Conservation (phyloP, 1,284 basidiomycete species). For the Athelia psychrophila region DNA sequence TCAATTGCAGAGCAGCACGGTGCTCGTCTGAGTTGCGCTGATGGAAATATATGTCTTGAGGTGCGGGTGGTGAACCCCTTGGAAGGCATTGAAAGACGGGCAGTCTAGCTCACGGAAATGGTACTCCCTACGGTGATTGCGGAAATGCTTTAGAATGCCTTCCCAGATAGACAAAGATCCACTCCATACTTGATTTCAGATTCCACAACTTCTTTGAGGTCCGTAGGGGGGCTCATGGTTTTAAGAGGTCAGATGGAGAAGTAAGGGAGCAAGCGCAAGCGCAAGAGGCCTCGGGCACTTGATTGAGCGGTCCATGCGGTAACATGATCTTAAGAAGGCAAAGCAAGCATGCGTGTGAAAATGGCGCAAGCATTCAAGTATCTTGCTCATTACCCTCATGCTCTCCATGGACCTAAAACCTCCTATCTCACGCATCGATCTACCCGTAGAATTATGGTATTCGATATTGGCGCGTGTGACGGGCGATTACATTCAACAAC, state of each 20-base stretch:
- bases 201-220: slow-evolving; percentile 58
- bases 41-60: slow-evolving; percentile 72
- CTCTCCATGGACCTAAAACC: no score
- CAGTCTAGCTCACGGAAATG: slow-evolving; percentile 59
- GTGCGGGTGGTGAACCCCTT: background rate
- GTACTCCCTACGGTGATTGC: slow-evolving; percentile 58
- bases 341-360: no score
- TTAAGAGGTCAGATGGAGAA: background rate
- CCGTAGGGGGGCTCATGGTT: slow-evolving; percentile 36
- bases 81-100: slow-evolving; percentile 1
- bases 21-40: slow-evolving; percentile 63
- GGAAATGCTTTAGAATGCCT: background rate
- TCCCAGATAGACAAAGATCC: background rate
- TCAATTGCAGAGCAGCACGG: slow-evolving; percentile 60
- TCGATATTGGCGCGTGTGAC: no score
- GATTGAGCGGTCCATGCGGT: no score
- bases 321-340: no score
- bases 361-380: no score
- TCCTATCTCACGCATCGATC: no score
- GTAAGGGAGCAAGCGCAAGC: background rate
- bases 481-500: no score
- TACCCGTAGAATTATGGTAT: no score
- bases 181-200: slow-evolving; percentile 53
- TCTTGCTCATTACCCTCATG: no score
- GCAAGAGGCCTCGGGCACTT: no score